Base-by-base conservation (phyloP, 768 basidiomycete species). In the Nidularia pulvinata region DNA sequence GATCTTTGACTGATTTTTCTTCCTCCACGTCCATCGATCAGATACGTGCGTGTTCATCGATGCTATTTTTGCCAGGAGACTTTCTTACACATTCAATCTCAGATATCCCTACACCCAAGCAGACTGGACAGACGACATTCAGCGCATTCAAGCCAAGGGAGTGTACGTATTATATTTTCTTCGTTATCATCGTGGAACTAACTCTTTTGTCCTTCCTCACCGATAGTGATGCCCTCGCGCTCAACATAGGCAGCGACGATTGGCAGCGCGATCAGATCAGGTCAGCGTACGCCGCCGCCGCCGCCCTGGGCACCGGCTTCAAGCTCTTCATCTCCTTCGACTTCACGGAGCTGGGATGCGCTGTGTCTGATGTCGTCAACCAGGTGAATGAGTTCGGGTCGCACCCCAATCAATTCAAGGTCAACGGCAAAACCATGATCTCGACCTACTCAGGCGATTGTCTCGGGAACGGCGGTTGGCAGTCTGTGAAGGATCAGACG, bases 401-500 rank as follows among this genome's bases (percentile, higher is more conserved):
- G 4, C 78, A 86, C 58, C 76, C 80, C 0, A 78, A 71, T 52
- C 86, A 89, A 60, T 79, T 85, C 62, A 75, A 67, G 30, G 74
- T 82, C 52, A 67, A 81, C 47, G 79, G 78, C 9, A 80, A 79
- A 60, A 69, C 75, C 3, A 75, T 88, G 59, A 76, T 87, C 3
- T 85, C 83, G 7, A 86, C 85, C 19, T 89, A 81, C 61, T 70
- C 74, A 49, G 88, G 82, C 39, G 81, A 81, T 58, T 82, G 79
- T 39, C 77, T 90, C 51, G 86, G 86, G 3, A 73, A 76, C 50
- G 68, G 55, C 2, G 79, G 77, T 33, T 80, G 80, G 80, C 64
- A 63, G 59, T 63, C 57, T 51, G 65, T 81, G 56, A 75, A 81
- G 76, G 74, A 59, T 70, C 75, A 79, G 56, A 77, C 70, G 11